Conservation (phyloP, 495 filamentous ascomycete genomes). For the Xylaria intraflava region DNA sequence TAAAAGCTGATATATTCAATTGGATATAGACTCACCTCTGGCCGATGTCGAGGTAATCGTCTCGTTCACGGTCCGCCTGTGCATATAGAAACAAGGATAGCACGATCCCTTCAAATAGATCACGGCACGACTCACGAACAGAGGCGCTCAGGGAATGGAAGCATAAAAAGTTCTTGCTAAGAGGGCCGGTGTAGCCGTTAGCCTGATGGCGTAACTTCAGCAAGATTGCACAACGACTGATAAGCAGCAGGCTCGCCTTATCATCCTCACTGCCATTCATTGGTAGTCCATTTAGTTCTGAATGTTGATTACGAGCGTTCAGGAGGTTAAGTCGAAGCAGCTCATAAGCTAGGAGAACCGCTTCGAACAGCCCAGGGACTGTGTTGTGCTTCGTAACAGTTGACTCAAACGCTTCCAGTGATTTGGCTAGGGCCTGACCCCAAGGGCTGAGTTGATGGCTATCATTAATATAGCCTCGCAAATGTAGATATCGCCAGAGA, state of each 20-base stretch:
- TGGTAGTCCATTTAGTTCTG: conserved; percentile 45
- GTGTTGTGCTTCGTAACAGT: conserved; percentile 55
- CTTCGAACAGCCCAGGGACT: conserved; percentile 37
- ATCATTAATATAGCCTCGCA: conserved; percentile 76
- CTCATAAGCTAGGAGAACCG: conserved; percentile 66
- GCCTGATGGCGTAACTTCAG: conserved; percentile 72
- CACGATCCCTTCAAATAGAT: conserved; percentile 73
- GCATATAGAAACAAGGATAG: conserved; percentile 74
- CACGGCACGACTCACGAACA: conserved; percentile 69
- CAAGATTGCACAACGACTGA: conserved; percentile 78
- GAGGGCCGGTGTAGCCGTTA: conserved; percentile 89
- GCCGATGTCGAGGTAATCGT: conserved; percentile 64
- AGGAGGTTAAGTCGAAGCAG: conserved; percentile 69
- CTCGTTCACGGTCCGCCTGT: conserved; percentile 62
- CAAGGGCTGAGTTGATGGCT: conserved; percentile 75
- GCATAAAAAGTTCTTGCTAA: conserved; percentile 81
- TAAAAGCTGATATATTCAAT: neutral
- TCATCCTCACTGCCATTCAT: conserved; percentile 48
- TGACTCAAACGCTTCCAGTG: conserved; percentile 55
- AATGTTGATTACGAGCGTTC: conserved; percentile 53
- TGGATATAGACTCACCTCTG: conserved; percentile 52
- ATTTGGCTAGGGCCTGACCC: conserved; percentile 70
- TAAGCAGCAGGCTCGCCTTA: conserved; percentile 64
- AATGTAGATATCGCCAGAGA: conserved; percentile 80
- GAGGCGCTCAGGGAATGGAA: conserved; percentile 78